Evolutionary conservation across 2,329 filamentous ascomycete species (phyloP), one percentile per base, ranked within the genome.

Genomic region (Aschersonia sp.): DNA sequence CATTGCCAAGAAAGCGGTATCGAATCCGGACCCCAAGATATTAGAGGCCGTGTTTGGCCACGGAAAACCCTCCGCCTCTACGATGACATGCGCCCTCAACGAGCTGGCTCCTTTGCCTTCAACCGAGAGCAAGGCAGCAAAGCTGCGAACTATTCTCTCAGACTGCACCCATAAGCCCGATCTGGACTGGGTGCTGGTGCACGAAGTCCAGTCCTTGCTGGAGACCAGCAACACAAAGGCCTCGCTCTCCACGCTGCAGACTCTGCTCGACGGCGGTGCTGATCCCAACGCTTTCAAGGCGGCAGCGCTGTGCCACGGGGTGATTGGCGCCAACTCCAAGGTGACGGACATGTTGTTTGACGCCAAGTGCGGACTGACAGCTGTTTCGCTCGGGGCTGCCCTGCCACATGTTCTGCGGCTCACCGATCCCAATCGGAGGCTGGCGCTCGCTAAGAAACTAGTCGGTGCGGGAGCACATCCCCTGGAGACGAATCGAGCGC

Each of bases 271-370:
- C 1, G 64, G 68, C 1, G 73, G 75, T 1, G 76, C 76, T 2
- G 70, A 78, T 44, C 63, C 76, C n/a, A 78, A 79, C 51, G 63
- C 67, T 1, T 66, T 69, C 49, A 70, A 75, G 30, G 74, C 68
- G 0, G 67, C 70, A 1, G 68, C 75, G 0, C 58, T 81, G 0
- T 71, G 72, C 46, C 63, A 64, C 47, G 73, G 75, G 5, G 68
- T 79, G 2, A 66, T 66, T 14, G 67, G 65, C 1, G 67, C 68
- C 11, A 65, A 71, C 43, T 58, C 62, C 0, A 63, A 63, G 5
- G 58, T 79, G 6, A 66, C 70, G 8, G 72, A 77, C 42, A 56
- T 75, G 29, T 56, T 81, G 3, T 66, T 79, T 44, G 57, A 59
- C 4, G 57, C 59, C 33, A 35, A 61, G 52, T 45, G 57, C 50